Conservation (phyloP, 139 green algal genomes). For the Chlorella sp. region DNA sequence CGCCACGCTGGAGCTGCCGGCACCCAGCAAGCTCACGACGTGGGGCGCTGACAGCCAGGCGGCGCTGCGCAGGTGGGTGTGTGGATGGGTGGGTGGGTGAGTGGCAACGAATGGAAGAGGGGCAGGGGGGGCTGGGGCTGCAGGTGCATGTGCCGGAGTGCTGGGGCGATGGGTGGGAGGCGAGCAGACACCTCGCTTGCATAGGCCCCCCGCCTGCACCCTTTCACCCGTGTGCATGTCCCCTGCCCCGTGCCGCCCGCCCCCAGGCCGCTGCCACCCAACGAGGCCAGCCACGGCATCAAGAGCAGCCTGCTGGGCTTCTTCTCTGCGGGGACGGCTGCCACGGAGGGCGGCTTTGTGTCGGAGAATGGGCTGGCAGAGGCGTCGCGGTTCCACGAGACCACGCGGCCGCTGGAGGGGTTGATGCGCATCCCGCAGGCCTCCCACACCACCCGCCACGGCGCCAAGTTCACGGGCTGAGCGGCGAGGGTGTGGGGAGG, state of each 20-base stretch:
- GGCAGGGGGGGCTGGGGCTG: not conserved
- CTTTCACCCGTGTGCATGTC: not conserved
- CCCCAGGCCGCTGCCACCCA: constrained; percentile 8
- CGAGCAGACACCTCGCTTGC: not conserved
- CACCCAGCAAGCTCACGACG: constrained; percentile 14
- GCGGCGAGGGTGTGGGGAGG: not conserved
- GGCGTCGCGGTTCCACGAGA: constrained; percentile 28
- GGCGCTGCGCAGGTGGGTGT: constrained; percentile 13
- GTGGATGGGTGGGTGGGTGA: not conserved
- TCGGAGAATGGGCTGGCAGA: constrained; percentile 26
- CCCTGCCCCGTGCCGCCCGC: not conserved
- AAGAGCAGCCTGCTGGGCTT: constrained; percentile 33
- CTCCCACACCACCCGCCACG: not conserved
- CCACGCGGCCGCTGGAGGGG: constrained; percentile 35
- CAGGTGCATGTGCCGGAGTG: not conserved
- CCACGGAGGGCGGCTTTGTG: not conserved
- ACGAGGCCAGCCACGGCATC: constrained; percentile 27
- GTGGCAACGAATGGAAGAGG: no score
- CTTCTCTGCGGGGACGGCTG: constrained; percentile 40
- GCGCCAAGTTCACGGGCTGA: constrained; percentile 29
- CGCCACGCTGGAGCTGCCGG: constrained; percentile 25
- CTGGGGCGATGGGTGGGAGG: not conserved
- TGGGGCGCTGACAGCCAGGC: constrained; percentile 25
- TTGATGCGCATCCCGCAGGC: constrained; percentile 17
- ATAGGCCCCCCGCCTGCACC: not conserved